Base-by-base conservation (phyloP, 106 monocot species). In the Vanilla planifolia region DNA sequence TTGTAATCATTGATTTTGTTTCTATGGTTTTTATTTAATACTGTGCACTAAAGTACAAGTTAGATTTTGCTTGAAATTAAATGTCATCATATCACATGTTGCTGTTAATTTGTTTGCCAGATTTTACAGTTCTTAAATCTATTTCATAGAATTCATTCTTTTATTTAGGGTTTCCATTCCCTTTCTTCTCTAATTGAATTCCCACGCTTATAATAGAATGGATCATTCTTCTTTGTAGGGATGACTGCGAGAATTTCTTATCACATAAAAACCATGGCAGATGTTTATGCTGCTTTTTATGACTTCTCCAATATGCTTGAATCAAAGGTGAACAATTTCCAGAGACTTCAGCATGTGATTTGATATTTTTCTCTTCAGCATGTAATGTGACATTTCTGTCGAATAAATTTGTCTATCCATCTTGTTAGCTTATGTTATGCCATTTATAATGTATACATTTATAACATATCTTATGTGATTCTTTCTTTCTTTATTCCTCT, bases 251-350 rank as follows among this genome's bases (percentile, higher is more conserved):
- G 72, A 52, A 44, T 93, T 28, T 85, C 79, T 47, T 71, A 74
- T 19, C 70, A 80, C 46, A 89, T 85, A 69, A 85, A 60, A 66
- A 67, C 73, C 26, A 88, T 93, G 88, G 62, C 84, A 32, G 93
- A 93, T 82, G 85, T 93, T 44, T 88, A 89, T 71, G 74, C 76
- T 62, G 85, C 84, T 67, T 93, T 93, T 51, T 89, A 67, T 61
- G 89, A 82, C 46, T 89, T 89, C 62, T 89, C 89, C 56, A 24
- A 62, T 33, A 33, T 85, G 58, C 34, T 93, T 23, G 79, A 82
- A 48, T 82, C 77, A 5, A 89, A 93, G 85, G 93, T 93, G 77
- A 35, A 33, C 27, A 43, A 53, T 1, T 59, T 24, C 6, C 10
- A 34, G 4, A 6, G 4, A 48, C 44, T 45, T 0, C 14, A 45